Evolutionary conservation across 192 early-diverging fungal genomes (phyloP), one percentile per base, ranked within the genome.

Genomic region (Dissophora globulifera): DNA sequence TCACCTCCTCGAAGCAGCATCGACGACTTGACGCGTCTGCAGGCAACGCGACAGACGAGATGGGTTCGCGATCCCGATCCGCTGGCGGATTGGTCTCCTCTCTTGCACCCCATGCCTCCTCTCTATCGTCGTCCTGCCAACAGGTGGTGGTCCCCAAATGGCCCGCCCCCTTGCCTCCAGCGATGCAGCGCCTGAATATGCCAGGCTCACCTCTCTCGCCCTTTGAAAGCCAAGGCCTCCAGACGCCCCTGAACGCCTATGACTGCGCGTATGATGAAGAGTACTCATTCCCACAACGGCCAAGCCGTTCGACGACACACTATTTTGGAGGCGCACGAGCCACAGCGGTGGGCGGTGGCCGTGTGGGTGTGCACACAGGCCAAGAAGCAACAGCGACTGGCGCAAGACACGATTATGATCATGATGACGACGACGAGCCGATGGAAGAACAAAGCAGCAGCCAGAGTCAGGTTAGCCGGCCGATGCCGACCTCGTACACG

Each of bases 401-500:
- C 25, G 55, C 19, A 16, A 20, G 33, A 23, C n/a, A n/a, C n/a
- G n/a, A n/a, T n/a, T n/a, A n/a, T n/a, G n/a, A n/a, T n/a, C n/a
- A n/a, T n/a, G n/a, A n/a, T 10, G 38, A 52, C 50, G 41, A 50
- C 16, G 51, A 25, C 16, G 43, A 26, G 33, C 12, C 2, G 50
- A 51, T 1, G 70, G 32, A 23, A 43, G 8, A 2, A 31, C 42
- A 20, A 50, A 48, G 22, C 13, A 38, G 50, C 22, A 45, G 43
- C 6, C 35, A 9, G 35, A 38, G 7, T 33, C 54, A 7, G 53
- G 15, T 17, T n/a, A n/a, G 10, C 23, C 29, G 55, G 45, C 51
- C 48, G 15, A 52, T 32, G 23, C 72, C 72, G 10, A 56, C 72
- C 10, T 53, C 72, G 38, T 76, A 76, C 27, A 76, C 72, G 8